phyloP scores from a whole-genome alignment of 345 rosid species.

The Brassica nigra region DNA sequence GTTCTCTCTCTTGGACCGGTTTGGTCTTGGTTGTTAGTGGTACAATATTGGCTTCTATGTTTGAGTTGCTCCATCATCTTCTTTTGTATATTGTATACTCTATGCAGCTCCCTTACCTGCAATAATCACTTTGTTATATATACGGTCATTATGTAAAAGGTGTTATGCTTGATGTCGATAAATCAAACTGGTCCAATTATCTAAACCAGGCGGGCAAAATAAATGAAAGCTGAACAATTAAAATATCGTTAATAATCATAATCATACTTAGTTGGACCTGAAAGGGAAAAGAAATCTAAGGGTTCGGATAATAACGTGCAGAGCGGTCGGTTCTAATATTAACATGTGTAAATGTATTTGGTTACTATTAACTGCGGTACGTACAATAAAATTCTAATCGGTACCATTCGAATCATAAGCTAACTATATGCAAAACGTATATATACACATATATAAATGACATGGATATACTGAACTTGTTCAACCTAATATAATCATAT shows the following conservation, averaged over 20 bases:
- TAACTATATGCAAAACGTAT: too few species aligned
- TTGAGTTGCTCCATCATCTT: slow-evolving; percentile 63
- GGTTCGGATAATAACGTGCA: too few species aligned
- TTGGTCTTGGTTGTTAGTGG: slow-evolving; percentile 33
- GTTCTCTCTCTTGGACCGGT: slow-evolving; percentile 53
- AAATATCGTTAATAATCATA: not conserved
- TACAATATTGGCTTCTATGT: slow-evolving; percentile 47
- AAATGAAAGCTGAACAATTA: not conserved
- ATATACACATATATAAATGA: not conserved
- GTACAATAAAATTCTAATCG: too few species aligned
- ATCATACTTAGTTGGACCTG: not conserved
- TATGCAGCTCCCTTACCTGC: slow-evolving; percentile 86
- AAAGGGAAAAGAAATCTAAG: not conserved
- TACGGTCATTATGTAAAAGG: not conserved
- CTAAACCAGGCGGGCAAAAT: not conserved
- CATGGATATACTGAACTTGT: not conserved
- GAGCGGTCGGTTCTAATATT: too few species aligned
- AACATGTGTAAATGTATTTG: too few species aligned
- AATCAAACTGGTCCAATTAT: not conserved
- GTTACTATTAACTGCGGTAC: too few species aligned
- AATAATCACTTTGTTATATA: slow-evolving; percentile 21
- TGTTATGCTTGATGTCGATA: not conserved
- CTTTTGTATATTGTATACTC: slow-evolving; percentile 70
- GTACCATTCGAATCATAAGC: too few species aligned
- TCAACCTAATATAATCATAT: not conserved